phyloP scores from a whole-genome alignment of 495 filamentous ascomycete species.

The Talaromyces trachyspermus region DNA sequence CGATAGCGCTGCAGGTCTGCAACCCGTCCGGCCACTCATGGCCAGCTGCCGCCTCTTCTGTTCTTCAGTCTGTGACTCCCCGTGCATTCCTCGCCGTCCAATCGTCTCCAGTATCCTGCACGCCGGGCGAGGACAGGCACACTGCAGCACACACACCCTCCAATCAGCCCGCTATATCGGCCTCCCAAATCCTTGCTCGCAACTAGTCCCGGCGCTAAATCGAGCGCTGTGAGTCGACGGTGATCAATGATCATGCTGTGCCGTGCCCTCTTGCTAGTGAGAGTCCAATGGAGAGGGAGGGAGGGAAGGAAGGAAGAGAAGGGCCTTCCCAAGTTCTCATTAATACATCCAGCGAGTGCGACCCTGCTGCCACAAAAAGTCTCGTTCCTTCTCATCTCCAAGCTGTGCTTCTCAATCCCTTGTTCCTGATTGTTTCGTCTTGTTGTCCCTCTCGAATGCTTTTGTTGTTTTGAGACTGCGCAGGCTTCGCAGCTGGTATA shows the following conservation, averaged over 20 bases:
- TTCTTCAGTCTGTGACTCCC: background rate
- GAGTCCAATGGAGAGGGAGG: too few relatives aligned
- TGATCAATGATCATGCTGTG: constrained; percentile 3
- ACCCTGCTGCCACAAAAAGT: background rate
- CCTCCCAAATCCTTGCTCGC: background rate
- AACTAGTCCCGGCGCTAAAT: constrained; percentile 1
- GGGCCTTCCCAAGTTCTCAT: too few relatives aligned
- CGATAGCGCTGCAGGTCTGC: too few relatives aligned
- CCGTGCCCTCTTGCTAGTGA: too few relatives aligned
- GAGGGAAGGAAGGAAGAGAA: too few relatives aligned
- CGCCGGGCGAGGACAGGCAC: constrained; percentile 3
- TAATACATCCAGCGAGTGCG: constrained; percentile 7
- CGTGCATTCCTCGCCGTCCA: background rate
- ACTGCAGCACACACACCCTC: background rate
- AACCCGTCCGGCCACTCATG: too few relatives aligned
- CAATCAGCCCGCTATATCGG: background rate
- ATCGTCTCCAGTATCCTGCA: background rate
- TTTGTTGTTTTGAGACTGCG: constrained; percentile 5
- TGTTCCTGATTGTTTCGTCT: constrained; percentile 1
- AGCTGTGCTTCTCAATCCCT: constrained; percentile 7
- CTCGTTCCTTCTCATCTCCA: background rate
- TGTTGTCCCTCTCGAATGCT: background rate
- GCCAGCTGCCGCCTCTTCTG: background rate
- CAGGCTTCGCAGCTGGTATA: constrained; percentile 1
- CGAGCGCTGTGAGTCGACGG: background rate